Evolutionary conservation across 2,329 filamentous ascomycete genomes (phyloP).

Genomic region (Penicillium sp.): DNA sequence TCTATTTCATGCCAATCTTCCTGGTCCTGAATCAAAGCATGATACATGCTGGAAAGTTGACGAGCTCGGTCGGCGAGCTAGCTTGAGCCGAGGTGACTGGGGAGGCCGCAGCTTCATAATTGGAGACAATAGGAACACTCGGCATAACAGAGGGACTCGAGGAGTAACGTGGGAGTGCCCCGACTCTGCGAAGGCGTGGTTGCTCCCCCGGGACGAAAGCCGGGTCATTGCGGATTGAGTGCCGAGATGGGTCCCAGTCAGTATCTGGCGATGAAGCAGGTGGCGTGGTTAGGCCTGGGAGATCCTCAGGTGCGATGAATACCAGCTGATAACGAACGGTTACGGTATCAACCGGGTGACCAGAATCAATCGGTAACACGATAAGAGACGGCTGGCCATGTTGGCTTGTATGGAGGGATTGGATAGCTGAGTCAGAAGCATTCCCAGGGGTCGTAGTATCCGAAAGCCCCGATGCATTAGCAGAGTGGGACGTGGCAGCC

Average conservation of each 20-base stretch:
- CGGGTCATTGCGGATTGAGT: neutral
- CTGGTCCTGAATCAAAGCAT: neutral
- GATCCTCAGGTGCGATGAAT: neutral
- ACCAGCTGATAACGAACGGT: neutral
- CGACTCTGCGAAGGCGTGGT: neutral
- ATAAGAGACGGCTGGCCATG: neutral
- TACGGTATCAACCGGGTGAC: neutral
- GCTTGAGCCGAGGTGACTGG: too few species aligned
- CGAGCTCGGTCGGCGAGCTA: too few species aligned
- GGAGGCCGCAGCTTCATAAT: too few species aligned
- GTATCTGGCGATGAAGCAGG: neutral
- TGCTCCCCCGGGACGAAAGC: neutral
- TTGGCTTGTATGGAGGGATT: neutral
- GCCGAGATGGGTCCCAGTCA: neutral
- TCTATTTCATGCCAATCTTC: neutral
- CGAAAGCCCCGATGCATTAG: neutral
- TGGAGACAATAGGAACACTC: too few species aligned
- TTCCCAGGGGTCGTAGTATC: neutral
- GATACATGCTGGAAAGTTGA: too few species aligned
- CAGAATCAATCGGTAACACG: neutral
- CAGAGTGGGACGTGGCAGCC: neutral
- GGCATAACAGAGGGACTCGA: neutral
- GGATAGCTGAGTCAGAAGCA: neutral
- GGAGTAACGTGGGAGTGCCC: neutral
- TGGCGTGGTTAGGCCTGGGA: neutral